phyloP scores from a whole-genome alignment of 176 grass and related monocot genomes.

The Zea mays region Zm-B73-REFERENCE-NAM-5.0 NC_050096.1:112831501-112832000 shows the following conservation, averaged over 20 bases:
- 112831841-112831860: slow-evolving; percentile 22
- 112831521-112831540: slow-evolving; percentile 80
- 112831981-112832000: slow-evolving; percentile 72
- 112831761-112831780: slow-evolving; percentile 74
- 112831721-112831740: slow-evolving; percentile 80
- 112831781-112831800: slow-evolving; percentile 69
- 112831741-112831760: slow-evolving; percentile 67
- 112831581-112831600: slow-evolving; percentile 82
- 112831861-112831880: background rate
- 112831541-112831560: slow-evolving; percentile 79
- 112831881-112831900: slow-evolving; percentile 9
- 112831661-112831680: slow-evolving; percentile 56
- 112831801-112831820: slow-evolving; percentile 92
- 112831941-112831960: slow-evolving; percentile 52
- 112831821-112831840: slow-evolving; percentile 93
- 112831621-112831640: slow-evolving; percentile 59
- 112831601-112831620: slow-evolving; percentile 51
- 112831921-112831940: slow-evolving; percentile 23
- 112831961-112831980: slow-evolving; percentile 84
- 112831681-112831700: slow-evolving; percentile 52
- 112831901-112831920: slow-evolving; percentile 19
- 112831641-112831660: slow-evolving; percentile 65
- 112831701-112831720: slow-evolving; percentile 95
- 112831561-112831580: slow-evolving; percentile 68
- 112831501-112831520: slow-evolving; percentile 47